Percentiles rank a stretch among this genome's conserved stretches.
Evolutionary conservation across 192 early-diverging fungal species (phyloP).

Genomic region (Podila clonocystis): DNA sequence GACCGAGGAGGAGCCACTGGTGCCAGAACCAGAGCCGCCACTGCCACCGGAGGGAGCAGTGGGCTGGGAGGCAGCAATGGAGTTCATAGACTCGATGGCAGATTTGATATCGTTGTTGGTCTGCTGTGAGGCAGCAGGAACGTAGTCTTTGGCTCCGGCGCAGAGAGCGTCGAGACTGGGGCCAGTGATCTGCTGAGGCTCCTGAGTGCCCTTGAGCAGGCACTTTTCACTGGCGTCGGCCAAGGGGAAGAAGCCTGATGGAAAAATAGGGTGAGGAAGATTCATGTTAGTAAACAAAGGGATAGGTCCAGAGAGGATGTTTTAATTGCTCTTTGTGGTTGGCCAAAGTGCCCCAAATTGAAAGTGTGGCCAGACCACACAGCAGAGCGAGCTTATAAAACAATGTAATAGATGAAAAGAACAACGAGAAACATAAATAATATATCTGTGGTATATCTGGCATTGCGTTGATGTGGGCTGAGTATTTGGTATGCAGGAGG

Average conservation of each 20-base stretch:
- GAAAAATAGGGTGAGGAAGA: not conserved
- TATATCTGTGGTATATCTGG: too few species aligned
- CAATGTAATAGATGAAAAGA: too few species aligned
- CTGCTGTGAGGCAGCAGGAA: not conserved
- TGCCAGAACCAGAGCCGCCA: not conserved
- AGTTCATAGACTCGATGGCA: conserved; percentile 10
- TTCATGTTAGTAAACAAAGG: not conserved
- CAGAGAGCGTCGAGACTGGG: conserved; percentile 12
- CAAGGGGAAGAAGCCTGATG: conserved; percentile 31
- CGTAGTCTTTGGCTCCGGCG: not conserved
- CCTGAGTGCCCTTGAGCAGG: not conserved
- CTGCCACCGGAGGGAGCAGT: not conserved
- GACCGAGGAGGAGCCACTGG: not conserved
- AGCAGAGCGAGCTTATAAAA: too few species aligned
- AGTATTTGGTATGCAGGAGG: too few species aligned
- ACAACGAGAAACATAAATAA: too few species aligned
- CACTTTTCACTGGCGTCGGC: conserved; percentile 26
- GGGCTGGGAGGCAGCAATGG: not conserved
- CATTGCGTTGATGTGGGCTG: too few species aligned
- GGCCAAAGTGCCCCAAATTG: too few species aligned
- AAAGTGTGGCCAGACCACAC: too few species aligned
- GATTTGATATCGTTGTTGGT: not conserved
- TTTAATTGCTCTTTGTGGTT: too few species aligned
- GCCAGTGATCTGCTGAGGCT: conserved; percentile 7
- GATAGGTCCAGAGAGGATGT: not conserved